Conservation (phyloP, 2,329 filamentous ascomycete genomes). For the Reticulascus tulasneorum region DNA sequence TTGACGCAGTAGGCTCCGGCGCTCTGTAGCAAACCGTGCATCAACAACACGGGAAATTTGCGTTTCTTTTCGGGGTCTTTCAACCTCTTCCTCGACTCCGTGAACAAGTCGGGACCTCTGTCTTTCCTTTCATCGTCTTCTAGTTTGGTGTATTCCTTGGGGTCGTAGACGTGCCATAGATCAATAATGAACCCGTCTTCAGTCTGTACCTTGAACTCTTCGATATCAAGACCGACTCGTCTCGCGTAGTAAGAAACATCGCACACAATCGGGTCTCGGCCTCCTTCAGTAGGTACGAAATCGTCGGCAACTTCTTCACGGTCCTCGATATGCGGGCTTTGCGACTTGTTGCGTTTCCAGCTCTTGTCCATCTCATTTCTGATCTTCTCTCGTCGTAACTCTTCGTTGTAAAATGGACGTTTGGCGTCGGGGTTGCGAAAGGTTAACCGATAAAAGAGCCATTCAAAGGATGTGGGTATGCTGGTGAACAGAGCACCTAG, state of each 20-base stretch:
- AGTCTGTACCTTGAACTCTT: conserved; percentile 80
- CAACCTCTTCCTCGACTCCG: conserved; percentile 32
- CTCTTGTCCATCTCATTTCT: conserved; percentile 54
- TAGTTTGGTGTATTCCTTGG: conserved; percentile 61
- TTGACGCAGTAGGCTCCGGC: conserved; percentile 86
- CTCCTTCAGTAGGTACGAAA: conserved; percentile 75
- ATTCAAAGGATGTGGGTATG: conserved; percentile 47
- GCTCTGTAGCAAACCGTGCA: conserved; percentile 85
- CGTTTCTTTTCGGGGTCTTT: conserved; percentile 38
- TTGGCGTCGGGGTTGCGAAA: conserved; percentile 55
- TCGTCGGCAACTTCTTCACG: conserved; percentile 43
- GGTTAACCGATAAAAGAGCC: conserved; percentile 49
- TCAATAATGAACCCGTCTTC: conserved; percentile 91
- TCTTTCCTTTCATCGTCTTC: conserved; percentile 44
- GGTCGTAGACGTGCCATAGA: conserved; percentile 87
- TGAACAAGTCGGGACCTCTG: conserved; percentile 61
- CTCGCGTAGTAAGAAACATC: conserved; percentile 84
- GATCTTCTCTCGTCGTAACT: conserved; percentile 53
- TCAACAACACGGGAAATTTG: conserved; percentile 79
- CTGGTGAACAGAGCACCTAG: conserved; percentile 68
- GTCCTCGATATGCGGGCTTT: conserved; percentile 34
- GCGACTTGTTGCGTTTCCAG: conserved; percentile 53
- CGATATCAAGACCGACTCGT: conserved; percentile 80
- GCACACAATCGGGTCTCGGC: conserved; percentile 71
- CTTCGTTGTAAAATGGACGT: conserved; percentile 71